A percentile compares a stretch with the other conserved stretches of the same genome.
Evolutionary conservation across 2,329 filamentous ascomycete genomes (phyloP).

Genomic region (Pseudocercospora cruenta): DNA sequence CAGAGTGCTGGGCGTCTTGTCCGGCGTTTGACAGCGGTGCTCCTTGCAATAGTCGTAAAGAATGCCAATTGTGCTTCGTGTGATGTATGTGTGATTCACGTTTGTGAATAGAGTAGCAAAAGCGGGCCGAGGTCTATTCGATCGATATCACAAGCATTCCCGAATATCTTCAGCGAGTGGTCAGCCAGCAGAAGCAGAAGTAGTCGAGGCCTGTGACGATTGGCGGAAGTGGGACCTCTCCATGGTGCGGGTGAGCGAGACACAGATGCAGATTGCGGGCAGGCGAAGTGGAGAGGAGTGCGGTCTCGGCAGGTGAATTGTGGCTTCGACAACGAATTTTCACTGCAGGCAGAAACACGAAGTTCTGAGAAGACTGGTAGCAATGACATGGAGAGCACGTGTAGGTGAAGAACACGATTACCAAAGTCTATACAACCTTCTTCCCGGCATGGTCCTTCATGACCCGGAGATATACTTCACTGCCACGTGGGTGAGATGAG

Average conservation of each 20-base stretch:
- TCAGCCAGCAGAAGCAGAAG: neutral
- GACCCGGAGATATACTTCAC: neutral
- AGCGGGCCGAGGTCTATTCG: neutral
- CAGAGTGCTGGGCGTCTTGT: neutral
- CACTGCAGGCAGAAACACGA: neutral
- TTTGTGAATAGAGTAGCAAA: neutral
- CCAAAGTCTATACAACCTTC: neutral
- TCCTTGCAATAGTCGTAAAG: neutral
- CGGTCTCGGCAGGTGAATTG: slow-evolving; percentile 4
- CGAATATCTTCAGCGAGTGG: neutral
- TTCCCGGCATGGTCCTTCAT: neutral
- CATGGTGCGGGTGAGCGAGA: neutral
- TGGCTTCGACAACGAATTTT: neutral
- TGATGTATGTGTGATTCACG: neutral
- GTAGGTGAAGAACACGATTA: neutral
- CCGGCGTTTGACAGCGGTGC: neutral
- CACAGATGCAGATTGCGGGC: neutral
- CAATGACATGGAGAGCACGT: neutral
- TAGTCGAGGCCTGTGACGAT: neutral
- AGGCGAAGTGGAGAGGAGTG: neutral
- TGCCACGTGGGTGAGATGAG: slow-evolving; percentile 1
- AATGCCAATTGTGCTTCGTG: neutral
- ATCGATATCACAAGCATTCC: neutral
- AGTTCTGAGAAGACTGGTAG: neutral
- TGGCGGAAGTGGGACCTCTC: neutral